phyloP scores from a whole-genome alignment of 768 basidiomycete species.

The Psilocybe subaeruginosa region DNA sequence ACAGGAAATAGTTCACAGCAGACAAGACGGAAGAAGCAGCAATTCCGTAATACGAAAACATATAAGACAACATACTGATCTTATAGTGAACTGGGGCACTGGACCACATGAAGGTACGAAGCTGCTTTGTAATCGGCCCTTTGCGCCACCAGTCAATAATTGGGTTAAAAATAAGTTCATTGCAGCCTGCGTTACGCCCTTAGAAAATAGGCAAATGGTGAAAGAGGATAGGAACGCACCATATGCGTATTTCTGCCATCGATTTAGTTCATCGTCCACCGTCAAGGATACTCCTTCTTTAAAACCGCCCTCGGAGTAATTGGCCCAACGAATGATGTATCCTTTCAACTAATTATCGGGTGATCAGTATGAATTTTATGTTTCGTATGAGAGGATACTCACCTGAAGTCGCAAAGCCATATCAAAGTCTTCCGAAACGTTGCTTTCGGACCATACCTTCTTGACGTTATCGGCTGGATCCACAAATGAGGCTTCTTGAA shows the following conservation, averaged over 20 bases:
- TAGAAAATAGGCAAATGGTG: not conserved
- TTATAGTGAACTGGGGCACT: constrained; percentile 82
- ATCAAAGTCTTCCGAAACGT: constrained; percentile 85
- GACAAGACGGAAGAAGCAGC: constrained; percentile 66
- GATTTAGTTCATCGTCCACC: constrained; percentile 86
- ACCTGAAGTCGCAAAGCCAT: constrained; percentile 70
- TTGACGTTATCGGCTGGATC: constrained; percentile 64
- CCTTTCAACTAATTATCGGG: constrained; percentile 46
- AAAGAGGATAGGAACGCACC: constrained; percentile 37
- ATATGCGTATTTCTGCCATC: constrained; percentile 91
- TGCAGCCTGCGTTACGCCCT: constrained; percentile 49
- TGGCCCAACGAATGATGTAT: constrained; percentile 84
- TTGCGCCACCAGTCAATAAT: constrained; percentile 73
- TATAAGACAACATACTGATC: constrained; percentile 75
- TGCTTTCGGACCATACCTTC: constrained; percentile 84
- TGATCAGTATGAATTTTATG: not conserved
- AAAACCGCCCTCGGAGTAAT: constrained; percentile 83
- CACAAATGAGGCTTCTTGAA: constrained; percentile 83
- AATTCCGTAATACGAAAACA: constrained; percentile 62
- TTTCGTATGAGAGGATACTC: not conserved
- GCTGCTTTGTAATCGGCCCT: constrained; percentile 85
- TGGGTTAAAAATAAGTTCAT: constrained; percentile 86
- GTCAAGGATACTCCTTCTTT: constrained; percentile 93
- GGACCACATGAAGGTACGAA: constrained; percentile 79
- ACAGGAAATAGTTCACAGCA: constrained; percentile 69